Percentiles rank a stretch among this genome's conserved stretches.
phyloP scores from a whole-genome alignment of 352 stramenopile genomes.

The Pythium dissotocum region DNA sequence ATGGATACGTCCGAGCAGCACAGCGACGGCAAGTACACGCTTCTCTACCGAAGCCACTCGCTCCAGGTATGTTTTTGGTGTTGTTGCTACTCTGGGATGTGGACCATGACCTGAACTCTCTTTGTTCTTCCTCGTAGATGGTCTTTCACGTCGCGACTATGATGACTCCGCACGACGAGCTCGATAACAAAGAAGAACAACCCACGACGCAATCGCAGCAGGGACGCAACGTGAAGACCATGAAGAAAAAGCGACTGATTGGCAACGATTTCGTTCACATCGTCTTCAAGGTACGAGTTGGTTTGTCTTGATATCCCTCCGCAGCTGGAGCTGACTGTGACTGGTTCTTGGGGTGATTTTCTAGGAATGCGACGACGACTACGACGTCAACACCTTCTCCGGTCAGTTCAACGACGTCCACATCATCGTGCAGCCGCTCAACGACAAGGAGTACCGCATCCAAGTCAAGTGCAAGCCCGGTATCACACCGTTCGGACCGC shows the following conservation, averaged over 20 bases:
- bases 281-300: constrained; percentile 55
- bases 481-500: constrained; percentile 71
- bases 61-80: constrained; percentile 46
- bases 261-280: constrained; percentile 90
- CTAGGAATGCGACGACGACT: constrained; percentile 74
- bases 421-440: constrained; percentile 84
- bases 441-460: constrained; percentile 70
- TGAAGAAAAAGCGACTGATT: constrained; percentile 89
- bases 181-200: constrained; percentile 6
- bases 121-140: constrained; percentile 46
- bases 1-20: constrained; percentile 61
- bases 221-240: constrained; percentile 20
- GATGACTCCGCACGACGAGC: constrained; percentile 49
- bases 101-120: background rate
- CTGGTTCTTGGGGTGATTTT: background rate
- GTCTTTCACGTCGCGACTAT: constrained; percentile 88
- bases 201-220: background rate
- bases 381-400: constrained; percentile 72
- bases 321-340: background rate
- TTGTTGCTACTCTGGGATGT: background rate
- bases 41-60: constrained; percentile 71
- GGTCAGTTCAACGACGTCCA: constrained; percentile 89
- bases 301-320: too few species aligned
- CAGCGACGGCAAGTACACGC: constrained; percentile 73
- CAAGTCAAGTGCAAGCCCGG: constrained; percentile 73